Conservation (phyloP, 345 rosid species). For the Eucalyptus curtisii region DNA sequence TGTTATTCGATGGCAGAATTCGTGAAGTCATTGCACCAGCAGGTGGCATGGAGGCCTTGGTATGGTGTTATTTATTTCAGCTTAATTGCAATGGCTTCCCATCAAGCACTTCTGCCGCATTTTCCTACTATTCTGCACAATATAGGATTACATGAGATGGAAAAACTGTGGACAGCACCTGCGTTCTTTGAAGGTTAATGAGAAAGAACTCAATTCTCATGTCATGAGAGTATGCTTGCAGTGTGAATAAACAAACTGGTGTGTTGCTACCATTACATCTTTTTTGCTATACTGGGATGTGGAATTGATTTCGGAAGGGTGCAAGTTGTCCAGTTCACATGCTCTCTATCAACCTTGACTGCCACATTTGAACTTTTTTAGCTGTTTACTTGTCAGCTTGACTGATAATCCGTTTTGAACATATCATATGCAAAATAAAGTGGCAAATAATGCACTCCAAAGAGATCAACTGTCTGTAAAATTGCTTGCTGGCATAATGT, state of each 20-base stretch:
- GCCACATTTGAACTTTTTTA: not conserved
- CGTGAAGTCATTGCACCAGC: constrained; percentile 77
- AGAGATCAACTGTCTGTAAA: not conserved
- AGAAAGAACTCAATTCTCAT: not conserved
- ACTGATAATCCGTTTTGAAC: not conserved
- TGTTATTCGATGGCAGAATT: constrained; percentile 67
- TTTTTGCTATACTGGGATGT: not conserved
- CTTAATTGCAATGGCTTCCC: not conserved
- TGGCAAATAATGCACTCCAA: not conserved
- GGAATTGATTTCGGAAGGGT: not conserved
- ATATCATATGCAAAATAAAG: not conserved
- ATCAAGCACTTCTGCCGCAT: not conserved
- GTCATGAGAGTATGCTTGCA: not conserved
- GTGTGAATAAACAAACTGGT: not conserved
- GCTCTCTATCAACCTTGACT: not conserved
- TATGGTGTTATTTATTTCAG: constrained; percentile 4
- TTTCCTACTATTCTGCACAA: not conserved
- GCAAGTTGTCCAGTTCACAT: not conserved
- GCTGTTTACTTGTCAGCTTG: not conserved
- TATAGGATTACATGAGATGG: not conserved
- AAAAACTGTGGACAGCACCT: not conserved
- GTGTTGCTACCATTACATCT: not conserved
- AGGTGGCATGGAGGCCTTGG: constrained; percentile 85
- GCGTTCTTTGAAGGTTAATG: not conserved
- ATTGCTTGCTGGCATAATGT: not conserved